Conservation (phyloP, 2,329 filamentous ascomycete genomes). For the Geosmithia morbida region DNA sequence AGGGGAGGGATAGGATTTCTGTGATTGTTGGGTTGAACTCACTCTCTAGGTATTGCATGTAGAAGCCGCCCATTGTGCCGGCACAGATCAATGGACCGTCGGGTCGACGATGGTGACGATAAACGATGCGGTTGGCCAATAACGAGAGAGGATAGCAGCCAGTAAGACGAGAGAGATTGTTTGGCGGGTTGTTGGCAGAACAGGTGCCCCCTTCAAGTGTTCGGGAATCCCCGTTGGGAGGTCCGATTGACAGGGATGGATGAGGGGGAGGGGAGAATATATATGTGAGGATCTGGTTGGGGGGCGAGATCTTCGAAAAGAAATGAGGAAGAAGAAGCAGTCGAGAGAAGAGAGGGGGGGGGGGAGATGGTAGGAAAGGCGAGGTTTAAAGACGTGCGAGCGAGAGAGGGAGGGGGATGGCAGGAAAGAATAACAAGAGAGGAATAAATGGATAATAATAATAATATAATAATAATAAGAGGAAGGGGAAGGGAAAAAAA, state of each 20-base stretch:
- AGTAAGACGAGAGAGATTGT: background rate
- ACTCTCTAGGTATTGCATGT: conserved; percentile 64
- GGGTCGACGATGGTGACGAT: background rate
- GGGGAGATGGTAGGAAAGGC: conserved; percentile 7
- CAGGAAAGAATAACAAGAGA: conserved; percentile 4
- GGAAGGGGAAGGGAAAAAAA: background rate
- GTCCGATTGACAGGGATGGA: conserved; percentile 8
- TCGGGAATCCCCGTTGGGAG: conserved; percentile 21
- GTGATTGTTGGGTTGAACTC: conserved; percentile 20
- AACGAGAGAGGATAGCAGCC: background rate
- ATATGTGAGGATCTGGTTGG: background rate
- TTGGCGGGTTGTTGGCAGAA: conserved; percentile 4
- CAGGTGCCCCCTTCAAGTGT: background rate
- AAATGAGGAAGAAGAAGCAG: background rate
- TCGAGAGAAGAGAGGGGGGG: conserved; percentile 11
- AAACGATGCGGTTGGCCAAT: conserved; percentile 2
- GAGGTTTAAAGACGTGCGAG: conserved; percentile 5
- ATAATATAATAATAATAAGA: background rate
- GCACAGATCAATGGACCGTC: conserved; percentile 9
- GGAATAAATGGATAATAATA: background rate
- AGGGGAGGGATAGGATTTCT: background rate
- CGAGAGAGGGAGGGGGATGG: conserved; percentile 1
- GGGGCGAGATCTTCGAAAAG: background rate
- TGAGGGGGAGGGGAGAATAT: conserved; percentile 16
- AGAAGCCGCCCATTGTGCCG: conserved; percentile 46